Conservation (phyloP, 176 grass and related monocot species). For the Eremochloa ophiuroides region DNA sequence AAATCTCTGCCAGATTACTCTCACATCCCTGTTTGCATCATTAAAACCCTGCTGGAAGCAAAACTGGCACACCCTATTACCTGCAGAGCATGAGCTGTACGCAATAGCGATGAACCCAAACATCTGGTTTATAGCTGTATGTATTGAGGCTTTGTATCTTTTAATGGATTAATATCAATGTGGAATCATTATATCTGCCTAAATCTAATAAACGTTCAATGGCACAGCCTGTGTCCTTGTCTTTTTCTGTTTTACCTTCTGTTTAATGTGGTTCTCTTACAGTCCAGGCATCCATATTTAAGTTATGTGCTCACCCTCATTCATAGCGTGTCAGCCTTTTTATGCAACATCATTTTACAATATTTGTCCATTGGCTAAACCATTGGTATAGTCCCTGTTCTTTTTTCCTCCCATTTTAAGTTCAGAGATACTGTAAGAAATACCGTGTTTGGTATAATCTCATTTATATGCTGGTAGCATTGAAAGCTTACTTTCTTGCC, state of each 20-base stretch:
- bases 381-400: background rate
- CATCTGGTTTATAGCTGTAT: conserved; percentile 12
- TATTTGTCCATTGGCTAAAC: background rate
- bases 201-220: background rate
- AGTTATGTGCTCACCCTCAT: background rate
- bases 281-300: background rate
- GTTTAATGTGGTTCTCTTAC: background rate
- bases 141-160: background rate
- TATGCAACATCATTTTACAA: background rate
- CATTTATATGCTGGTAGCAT: background rate
- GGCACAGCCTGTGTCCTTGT: background rate
- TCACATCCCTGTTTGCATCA: background rate
- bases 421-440: background rate
- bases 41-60: background rate
- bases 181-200: background rate
- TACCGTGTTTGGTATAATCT: background rate
- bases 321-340: background rate
- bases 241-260: background rate
- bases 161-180: background rate
- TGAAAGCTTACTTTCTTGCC: background rate
- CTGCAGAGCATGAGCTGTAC: background rate
- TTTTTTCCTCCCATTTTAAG: background rate
- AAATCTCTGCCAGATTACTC: background rate
- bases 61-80: background rate
- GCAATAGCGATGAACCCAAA: background rate